These are phyloP conservation scores for Lagenaria siceraria DNA, from an alignment of 306 rosid genomes.

Conservation along the genomic window DNA sequence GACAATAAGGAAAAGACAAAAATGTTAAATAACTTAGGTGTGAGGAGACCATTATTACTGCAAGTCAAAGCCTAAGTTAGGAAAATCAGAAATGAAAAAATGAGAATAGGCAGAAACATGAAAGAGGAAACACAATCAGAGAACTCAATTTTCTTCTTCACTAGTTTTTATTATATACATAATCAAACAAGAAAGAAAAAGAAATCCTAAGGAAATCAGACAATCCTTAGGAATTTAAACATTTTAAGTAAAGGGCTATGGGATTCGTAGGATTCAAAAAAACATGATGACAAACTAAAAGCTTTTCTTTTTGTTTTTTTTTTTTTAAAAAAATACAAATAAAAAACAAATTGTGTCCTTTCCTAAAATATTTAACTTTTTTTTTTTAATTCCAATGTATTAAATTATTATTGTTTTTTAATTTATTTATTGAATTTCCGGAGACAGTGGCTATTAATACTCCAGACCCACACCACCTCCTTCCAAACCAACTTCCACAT, in stretches of 20 bases:
- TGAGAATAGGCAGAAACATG: background rate
- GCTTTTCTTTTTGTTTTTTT: no score
- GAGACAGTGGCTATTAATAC: slow-evolving; percentile 16
- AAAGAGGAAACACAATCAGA: background rate
- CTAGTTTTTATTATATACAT: background rate
- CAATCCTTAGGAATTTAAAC: background rate
- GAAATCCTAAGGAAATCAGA: background rate
- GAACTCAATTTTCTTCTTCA: background rate
- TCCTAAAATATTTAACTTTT: background rate
- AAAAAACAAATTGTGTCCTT: background rate
- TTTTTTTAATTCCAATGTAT: background rate
- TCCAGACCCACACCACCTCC: background rate
- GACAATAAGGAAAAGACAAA: background rate
- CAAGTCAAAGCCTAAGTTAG: background rate
- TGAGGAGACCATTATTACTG: background rate
- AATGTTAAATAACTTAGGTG: background rate
- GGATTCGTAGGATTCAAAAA: background rate
- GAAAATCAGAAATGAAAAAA: background rate
- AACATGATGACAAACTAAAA: background rate
- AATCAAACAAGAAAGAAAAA: background rate
- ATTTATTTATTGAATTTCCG: slow-evolving; percentile 2
- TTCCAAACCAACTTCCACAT: background rate
- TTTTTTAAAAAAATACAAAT: no score
- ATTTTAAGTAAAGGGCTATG: background rate
- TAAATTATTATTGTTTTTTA: background rate